phyloP scores from a whole-genome alignment of 805 yeast genomes.

The Henningerozyma blattae region DNA sequence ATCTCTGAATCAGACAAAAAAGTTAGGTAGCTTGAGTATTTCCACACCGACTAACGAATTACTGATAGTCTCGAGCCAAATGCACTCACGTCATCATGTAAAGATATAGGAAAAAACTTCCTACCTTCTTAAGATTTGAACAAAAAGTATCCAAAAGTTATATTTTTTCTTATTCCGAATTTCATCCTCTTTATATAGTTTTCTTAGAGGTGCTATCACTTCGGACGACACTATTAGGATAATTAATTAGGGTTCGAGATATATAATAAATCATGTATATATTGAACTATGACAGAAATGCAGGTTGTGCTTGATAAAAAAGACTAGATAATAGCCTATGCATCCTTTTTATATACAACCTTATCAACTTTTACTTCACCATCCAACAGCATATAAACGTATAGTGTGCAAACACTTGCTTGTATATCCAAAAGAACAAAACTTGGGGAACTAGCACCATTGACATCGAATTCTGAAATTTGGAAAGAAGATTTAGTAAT shows the following conservation, averaged over 20 bases:
- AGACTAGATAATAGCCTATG: no score
- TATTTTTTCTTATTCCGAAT: neutral
- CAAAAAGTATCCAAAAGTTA: neutral
- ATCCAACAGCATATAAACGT: slow-evolving; percentile 69
- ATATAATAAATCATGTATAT: no score
- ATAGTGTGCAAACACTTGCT: slow-evolving; percentile 64
- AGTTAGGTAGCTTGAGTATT: slow-evolving; percentile 94
- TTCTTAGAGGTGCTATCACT: no score
- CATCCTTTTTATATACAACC: slow-evolving; percentile 52
- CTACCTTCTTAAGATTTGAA: slow-evolving; percentile 8
- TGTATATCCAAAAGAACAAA: slow-evolving; percentile 84
- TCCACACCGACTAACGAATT: slow-evolving; percentile 80
- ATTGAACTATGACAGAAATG: no score
- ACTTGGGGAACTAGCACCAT: slow-evolving; percentile 51
- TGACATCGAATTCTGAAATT: slow-evolving; percentile 13
- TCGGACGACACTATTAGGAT: no score
- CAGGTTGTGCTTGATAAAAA: no score
- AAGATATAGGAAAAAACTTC: slow-evolving; percentile 24
- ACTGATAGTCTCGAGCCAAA: slow-evolving; percentile 88
- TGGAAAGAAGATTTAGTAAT: slow-evolving; percentile 1
- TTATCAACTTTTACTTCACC: slow-evolving; percentile 89
- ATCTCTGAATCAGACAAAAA: slow-evolving; percentile 40
- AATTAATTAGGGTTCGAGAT: no score
- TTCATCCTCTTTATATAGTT: no score
- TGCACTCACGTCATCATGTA: slow-evolving; percentile 92